Base-by-base conservation (phyloP, 140 eudicot species). In the Anethum foeniculum region DNA sequence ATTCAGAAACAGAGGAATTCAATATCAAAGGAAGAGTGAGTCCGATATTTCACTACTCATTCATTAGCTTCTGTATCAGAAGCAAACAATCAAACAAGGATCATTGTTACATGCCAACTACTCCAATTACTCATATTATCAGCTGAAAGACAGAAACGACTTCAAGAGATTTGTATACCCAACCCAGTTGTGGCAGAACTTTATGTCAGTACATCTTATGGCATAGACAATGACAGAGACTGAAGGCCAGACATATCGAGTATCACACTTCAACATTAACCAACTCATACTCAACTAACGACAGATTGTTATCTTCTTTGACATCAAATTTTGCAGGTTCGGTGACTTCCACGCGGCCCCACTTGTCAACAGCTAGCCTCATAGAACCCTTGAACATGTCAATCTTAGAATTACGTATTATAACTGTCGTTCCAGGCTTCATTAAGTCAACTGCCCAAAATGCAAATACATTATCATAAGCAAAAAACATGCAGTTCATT, bases 341-440 rank as follows among this genome's bases (percentile, higher is more conserved):
- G 18, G 96, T 81, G 52, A 91, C 89, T 84, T 89, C 93, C 68
- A 89, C 83, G 10, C 86, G 93, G 18, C 95, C 95, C 95, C 95
- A 90, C 79, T 91, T 91, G 81, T 91, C 96, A 60, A 91, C 96
- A 77, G 91, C 96, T 25, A 90, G 88, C 79, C 96, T 88, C 96
- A 88, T 90, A n/a, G 91, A 88, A 6, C 96, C 91, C 87, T 89
- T 89, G 75, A 88, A 91, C 96, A 91, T 91, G 85, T 91, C 96
- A 80, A 89, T 91, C 84, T 91, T 91, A 9, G 96, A 90, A 86
- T 91, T 91, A n/a, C 93, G 90, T 76, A 91, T 87, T 5, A 91
- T 89, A 77, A 91, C 89, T 64, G 93, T 89, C 54, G 73, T 80
- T 68, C 86, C 96, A 79, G 96, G 82, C 86, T 86, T 89, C 96